Conservation (phyloP, 2,329 filamentous ascomycete species). For the Penicillium freii region DNA sequence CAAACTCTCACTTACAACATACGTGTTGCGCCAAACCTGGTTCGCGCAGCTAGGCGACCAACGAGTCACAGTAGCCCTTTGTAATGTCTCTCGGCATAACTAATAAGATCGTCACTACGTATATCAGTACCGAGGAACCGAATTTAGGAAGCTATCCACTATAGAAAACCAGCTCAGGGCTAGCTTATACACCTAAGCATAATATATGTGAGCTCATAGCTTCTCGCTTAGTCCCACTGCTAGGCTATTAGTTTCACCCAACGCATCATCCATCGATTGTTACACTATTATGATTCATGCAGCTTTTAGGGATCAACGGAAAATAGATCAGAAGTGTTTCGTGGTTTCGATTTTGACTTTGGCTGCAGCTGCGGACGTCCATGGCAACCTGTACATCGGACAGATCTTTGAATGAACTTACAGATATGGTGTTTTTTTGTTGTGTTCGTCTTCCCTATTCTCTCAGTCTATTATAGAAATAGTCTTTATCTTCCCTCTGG, state of each 20-base stretch:
- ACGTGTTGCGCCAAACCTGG: not conserved
- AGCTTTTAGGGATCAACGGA: not conserved
- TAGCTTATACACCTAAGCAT: not conserved
- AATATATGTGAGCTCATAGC: not conserved
- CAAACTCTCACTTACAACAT: not conserved
- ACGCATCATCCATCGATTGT: not conserved
- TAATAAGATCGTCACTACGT: not conserved
- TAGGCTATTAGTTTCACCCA: not conserved
- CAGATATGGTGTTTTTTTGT: too few species aligned
- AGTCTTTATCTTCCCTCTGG: not conserved
- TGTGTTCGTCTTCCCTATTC: not conserved
- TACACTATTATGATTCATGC: not conserved
- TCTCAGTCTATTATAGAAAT: not conserved
- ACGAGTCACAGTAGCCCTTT: not conserved
- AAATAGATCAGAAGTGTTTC: not conserved
- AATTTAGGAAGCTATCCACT: not conserved
- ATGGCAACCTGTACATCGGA: not conserved
- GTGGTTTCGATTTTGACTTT: not conserved
- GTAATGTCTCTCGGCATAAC: not conserved
- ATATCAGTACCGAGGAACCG: too few species aligned
- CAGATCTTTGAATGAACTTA: not conserved
- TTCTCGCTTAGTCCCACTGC: not conserved
- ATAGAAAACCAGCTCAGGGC: not conserved
- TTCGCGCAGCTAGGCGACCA: not conserved
- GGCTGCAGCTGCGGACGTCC: not conserved